Conservation (phyloP, 345 rosid genomes). For the Raphanus raphanistrum region DNA sequence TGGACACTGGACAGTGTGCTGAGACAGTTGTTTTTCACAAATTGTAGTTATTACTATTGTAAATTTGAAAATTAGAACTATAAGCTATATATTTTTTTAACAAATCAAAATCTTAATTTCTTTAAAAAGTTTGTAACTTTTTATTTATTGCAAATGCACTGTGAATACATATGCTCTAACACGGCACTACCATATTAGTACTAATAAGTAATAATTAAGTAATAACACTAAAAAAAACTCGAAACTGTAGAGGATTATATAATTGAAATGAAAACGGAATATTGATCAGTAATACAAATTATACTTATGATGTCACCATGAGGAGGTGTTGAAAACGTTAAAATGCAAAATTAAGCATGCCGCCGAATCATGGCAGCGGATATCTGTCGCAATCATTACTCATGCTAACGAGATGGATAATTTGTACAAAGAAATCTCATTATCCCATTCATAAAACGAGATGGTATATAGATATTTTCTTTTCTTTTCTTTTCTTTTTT, state of each 20-base stretch:
- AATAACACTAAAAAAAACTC: not conserved
- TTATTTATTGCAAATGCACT: no score
- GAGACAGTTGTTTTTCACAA: no score
- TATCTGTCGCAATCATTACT: slow-evolving; percentile 32
- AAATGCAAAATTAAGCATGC: slow-evolving; percentile 31
- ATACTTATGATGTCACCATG: slow-evolving; percentile 32
- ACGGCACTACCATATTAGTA: no score
- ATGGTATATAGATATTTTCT: not conserved
- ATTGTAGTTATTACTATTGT: no score
- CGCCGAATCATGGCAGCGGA: slow-evolving; percentile 17
- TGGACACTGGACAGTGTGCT: no score
- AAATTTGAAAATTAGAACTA: no score
- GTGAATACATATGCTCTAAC: no score
- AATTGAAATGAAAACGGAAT: not conserved
- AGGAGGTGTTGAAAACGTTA: slow-evolving; percentile 24
- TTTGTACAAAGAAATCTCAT: not conserved
- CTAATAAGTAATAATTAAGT: no score
- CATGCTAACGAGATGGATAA: slow-evolving; percentile 23
- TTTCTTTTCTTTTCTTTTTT: not conserved
- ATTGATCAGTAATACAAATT: not conserved
- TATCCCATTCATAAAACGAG: not conserved
- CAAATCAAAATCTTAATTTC: no score
- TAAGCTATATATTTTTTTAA: no score
- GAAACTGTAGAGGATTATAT: not conserved
- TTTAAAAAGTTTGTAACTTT: no score